Base-by-base conservation (phyloP, 768 basidiomycete genomes). In the Agaricus subrufescens region DNA sequence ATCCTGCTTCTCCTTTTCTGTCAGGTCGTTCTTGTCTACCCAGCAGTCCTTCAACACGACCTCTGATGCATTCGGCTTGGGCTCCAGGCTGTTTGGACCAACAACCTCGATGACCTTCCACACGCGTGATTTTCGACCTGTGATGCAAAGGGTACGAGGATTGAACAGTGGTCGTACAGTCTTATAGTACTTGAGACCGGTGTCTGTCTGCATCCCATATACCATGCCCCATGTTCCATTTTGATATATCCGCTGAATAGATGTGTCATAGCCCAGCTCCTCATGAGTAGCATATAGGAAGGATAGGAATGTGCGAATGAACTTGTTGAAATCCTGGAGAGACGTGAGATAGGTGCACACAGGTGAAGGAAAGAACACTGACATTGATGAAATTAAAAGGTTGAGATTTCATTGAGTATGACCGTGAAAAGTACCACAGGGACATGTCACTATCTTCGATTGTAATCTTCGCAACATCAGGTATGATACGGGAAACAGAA, bases 1-100 rank as follows among this genome's bases (percentile, higher is more conserved):
- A 1, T 49, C 12, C 38, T 63, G 63, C 25, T 60, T 59, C 27
- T 63, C 37, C 15, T 27, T n/a, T 27, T 65, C 62, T 1, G 61
- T 58, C 1, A 19, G 19, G 3, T 27, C 30, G 15, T 29, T 29
- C 5, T 26, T 8, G 4, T 31, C 30, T 29, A 47, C 8, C 30
- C 46, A 30, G 8, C 15, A n/a, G 12, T 31, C 27, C n/a, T 47
- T 47, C 15, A 26, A 10, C 3, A 29, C 46, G 8, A 11, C 27
- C 27, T n/a, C 27, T 8, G 3, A 4, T 47, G 15, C 46, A 31
- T 5, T 6, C 29, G 3, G 4, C 4, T 5, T n/a, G 12, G 12
- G 40, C 9, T 5, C 40, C 1, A 42, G 40, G 40, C 39, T 19
- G 29, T 43, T 37, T 15, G 34, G 52, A 15, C 44, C 26, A 12